Evolutionary conservation across 179 eudicot genomes (phyloP).

Genomic region (Gypsophila paniculata): DNA sequence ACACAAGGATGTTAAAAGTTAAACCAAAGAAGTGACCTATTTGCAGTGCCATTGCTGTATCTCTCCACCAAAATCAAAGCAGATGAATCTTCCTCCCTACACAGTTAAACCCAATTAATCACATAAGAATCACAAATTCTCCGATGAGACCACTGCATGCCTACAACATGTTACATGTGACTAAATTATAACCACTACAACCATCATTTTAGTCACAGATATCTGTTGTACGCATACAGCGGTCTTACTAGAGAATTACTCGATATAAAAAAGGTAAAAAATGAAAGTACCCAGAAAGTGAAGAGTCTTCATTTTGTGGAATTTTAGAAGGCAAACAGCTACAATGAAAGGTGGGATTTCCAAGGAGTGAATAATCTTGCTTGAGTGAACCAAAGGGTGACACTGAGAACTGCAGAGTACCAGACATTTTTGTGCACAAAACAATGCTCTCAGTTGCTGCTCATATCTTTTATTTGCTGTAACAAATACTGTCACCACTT

Average conservation of each 20-base stretch:
- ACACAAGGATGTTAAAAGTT: background rate
- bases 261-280: background rate
- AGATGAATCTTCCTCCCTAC: constrained; percentile 37
- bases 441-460: background rate
- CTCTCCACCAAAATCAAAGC: constrained; percentile 60
- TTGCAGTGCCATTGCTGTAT: constrained; percentile 63
- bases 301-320: constrained; percentile 16
- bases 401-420: constrained; percentile 16
- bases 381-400: constrained; percentile 5
- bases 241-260: too few species aligned
- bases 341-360: constrained; percentile 16
- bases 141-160: too few species aligned
- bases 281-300: background rate
- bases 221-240: too few species aligned
- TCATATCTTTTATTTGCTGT: too few species aligned
- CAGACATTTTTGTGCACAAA: constrained; percentile 18
- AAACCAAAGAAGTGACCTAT: constrained; percentile 40
- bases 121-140: background rate
- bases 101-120: constrained; percentile 16
- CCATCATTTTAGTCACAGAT: too few species aligned
- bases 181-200: too few species aligned
- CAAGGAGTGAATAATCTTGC: background rate
- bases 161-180: too few species aligned
- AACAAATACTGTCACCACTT: too few species aligned
- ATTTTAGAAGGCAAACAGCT: constrained; percentile 16